Evolutionary conservation across 441 rosid genomes (phyloP).

Genomic region (Bruguiera hainesii): DNA sequence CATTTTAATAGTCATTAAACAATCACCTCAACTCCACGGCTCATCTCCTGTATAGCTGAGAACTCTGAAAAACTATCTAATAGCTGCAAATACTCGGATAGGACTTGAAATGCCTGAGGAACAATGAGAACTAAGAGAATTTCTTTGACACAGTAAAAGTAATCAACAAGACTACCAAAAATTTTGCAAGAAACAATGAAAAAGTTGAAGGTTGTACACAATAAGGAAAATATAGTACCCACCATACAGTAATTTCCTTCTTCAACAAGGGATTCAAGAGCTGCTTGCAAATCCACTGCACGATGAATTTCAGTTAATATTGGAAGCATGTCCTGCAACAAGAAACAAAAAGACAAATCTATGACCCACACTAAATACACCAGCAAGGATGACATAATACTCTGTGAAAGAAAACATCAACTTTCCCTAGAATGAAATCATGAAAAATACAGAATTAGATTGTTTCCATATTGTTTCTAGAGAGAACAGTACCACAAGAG

Average conservation of each 20-base stretch:
- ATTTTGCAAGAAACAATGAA: neutral
- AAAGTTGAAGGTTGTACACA: too few relatives aligned
- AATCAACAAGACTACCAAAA: conserved; percentile 11
- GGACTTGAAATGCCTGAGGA: conserved; percentile 90
- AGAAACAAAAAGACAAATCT: conserved; percentile 20
- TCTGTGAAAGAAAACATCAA: conserved; percentile 1
- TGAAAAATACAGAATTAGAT: conserved; percentile 7
- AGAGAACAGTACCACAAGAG: conserved; percentile 66
- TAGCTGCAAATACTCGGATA: conserved; percentile 94
- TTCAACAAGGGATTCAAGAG: conserved; percentile 85
- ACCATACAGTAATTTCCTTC: conserved; percentile 97
- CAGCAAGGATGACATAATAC: conserved; percentile 1
- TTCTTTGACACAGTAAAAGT: conserved; percentile 16
- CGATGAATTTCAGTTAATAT: conserved; percentile 68
- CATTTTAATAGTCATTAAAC: conserved; percentile 8
- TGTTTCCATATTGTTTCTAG: conserved; percentile 10
- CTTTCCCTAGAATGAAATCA: conserved; percentile 6
- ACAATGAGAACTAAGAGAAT: conserved; percentile 21
- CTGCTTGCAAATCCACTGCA: conserved; percentile 75
- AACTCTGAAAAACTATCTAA: conserved; percentile 87
- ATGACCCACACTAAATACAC: neutral
- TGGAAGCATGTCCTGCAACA: conserved; percentile 83
- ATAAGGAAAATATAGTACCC: conserved; percentile 8
- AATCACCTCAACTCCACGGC: conserved; percentile 93
- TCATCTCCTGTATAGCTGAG: conserved; percentile 90